These are phyloP conservation scores for Rutstroemia sp. DNA, from an alignment of 2,329 filamentous ascomycete genomes.

Conservation along the genomic window DNA sequence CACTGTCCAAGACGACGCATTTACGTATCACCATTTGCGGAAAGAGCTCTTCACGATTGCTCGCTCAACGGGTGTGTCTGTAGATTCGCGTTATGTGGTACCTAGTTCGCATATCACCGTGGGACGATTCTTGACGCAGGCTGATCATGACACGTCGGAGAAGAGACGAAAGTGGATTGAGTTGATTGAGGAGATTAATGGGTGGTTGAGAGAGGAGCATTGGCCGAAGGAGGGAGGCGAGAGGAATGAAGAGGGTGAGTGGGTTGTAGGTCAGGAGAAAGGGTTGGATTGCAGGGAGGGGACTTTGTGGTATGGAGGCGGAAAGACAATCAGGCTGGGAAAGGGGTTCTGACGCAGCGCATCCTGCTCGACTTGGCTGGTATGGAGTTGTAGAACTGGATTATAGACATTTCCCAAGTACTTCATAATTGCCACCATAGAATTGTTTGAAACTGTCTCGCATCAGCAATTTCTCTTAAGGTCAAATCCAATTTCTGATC, in stretches of 20 bases:
- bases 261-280: constrained; percentile 80
- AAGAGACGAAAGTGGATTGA: constrained; percentile 55
- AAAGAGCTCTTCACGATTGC: constrained; percentile 65
- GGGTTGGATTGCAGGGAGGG: constrained; percentile 73
- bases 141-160: constrained; percentile 50
- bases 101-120: constrained; percentile 88
- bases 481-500: no score
- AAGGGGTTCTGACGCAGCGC: constrained; percentile 45
- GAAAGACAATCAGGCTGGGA: constrained; percentile 57
- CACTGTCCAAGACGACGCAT: constrained; percentile 49
- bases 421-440: no score
- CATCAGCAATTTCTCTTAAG: no score
- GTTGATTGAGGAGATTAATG: constrained; percentile 69
- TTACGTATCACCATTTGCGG: constrained; percentile 87
- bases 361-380: not conserved
- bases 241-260: constrained; percentile 54
- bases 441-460: no score
- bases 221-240: constrained; percentile 49
- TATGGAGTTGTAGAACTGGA: not conserved
- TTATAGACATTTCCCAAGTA: no score
- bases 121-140: constrained; percentile 65
- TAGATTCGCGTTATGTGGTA: constrained; percentile 77
- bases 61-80: constrained; percentile 53
- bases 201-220: constrained; percentile 61
- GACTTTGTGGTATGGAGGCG: constrained; percentile 79